Conservation (phyloP, 345 rosid genomes). For the Pistacia vera region DNA sequence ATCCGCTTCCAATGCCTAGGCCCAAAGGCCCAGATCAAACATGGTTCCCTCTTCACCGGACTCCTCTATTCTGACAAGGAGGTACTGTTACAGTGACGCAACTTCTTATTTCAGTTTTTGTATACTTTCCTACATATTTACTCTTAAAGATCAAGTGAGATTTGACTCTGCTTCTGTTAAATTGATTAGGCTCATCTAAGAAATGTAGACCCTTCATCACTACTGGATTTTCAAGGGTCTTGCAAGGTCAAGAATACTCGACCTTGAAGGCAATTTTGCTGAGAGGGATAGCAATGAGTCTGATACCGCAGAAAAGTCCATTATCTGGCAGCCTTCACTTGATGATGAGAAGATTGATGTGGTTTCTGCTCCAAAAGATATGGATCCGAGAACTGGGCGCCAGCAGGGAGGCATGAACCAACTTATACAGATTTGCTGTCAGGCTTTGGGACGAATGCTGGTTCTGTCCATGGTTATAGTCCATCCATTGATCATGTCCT, state of each 20-base stretch:
- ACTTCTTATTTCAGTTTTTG: background rate
- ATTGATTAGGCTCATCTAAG: constrained; percentile 42
- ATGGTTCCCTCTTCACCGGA: constrained; percentile 56
- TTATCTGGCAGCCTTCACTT: constrained; percentile 50
- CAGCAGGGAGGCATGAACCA: constrained; percentile 51
- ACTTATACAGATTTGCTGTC: constrained; percentile 66
- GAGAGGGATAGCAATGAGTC: constrained; percentile 53
- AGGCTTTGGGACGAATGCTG: constrained; percentile 51
- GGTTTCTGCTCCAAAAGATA: constrained; percentile 49
- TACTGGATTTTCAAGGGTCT: constrained; percentile 66
- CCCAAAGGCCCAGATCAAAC: constrained; percentile 65
- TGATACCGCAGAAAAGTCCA: constrained; percentile 61
- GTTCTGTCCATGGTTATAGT: constrained; percentile 38
- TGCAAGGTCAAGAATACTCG: constrained; percentile 78
- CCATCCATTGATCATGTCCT: constrained; percentile 41
- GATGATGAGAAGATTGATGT: constrained; percentile 62
- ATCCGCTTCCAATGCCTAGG: constrained; percentile 60
- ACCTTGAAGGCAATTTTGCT: constrained; percentile 62
- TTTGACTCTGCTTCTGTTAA: constrained; percentile 3
- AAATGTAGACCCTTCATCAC: constrained; percentile 57
- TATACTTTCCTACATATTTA: background rate
- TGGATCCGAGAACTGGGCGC: constrained; percentile 53
- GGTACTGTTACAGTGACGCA: constrained; percentile 36
- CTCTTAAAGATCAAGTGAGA: background rate
- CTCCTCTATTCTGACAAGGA: constrained; percentile 55